Conservation (phyloP, 202 grass and related monocot species). For the Zizania palustris region DNA sequence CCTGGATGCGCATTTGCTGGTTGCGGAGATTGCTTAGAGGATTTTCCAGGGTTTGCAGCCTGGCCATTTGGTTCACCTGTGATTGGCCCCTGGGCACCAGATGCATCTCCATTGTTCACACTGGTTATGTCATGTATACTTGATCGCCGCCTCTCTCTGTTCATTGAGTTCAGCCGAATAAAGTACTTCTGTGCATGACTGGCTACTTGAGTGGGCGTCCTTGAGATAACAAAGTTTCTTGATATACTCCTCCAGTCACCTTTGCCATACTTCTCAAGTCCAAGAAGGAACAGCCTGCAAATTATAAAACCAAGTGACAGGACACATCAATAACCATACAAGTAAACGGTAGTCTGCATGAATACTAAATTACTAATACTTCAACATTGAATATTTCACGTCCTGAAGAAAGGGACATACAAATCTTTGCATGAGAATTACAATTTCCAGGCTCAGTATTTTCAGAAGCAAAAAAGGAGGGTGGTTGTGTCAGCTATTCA, state of each 20-base stretch:
- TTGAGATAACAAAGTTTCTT: conserved; percentile 96
- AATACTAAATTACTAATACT: background rate
- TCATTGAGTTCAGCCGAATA: conserved; percentile 92
- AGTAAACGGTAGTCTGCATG: background rate
- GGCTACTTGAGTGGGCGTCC: conserved; percentile 95
- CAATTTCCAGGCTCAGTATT: background rate
- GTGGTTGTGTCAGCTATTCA: background rate
- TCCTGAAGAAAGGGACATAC: background rate
- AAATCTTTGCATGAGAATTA: conserved; percentile 6
- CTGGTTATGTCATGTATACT: conserved; percentile 99
- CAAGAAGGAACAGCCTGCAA: conserved; percentile 87
- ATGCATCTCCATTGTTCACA: conserved; percentile 58
- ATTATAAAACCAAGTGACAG: conserved; percentile 20
- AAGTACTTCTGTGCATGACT: conserved; percentile 99
- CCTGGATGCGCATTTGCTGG: conserved; percentile 49
- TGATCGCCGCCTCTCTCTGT: conserved; percentile 86
- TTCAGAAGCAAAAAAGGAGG: background rate
- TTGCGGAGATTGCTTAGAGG: conserved; percentile 61
- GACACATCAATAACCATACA: conserved; percentile 18
- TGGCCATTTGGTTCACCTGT: conserved; percentile 71
- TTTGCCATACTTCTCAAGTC: conserved; percentile 97
- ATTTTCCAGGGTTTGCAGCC: conserved; percentile 51
- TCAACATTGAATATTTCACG: background rate
- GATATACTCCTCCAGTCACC: conserved; percentile 99
- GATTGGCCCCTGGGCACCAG: conserved; percentile 61